Base-by-base conservation (phyloP, 495 filamentous ascomycete genomes). In the Gamarada debralockiae region DNA sequence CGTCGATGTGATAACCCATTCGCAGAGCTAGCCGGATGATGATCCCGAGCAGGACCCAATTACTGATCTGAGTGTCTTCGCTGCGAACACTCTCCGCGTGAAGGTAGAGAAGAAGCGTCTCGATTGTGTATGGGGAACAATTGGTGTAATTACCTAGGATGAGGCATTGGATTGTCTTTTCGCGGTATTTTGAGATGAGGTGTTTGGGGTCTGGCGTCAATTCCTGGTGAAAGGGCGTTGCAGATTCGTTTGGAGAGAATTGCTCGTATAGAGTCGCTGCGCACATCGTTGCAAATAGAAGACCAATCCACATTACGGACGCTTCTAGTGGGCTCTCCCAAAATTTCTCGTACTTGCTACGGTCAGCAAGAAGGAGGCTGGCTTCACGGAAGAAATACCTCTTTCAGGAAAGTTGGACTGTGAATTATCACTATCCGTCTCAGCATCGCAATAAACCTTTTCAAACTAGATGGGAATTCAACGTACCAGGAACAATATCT, bases 1-100 rank as follows among this genome's bases (percentile, higher is more conserved):
- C 65, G 47, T 83, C 80, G 24, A 78, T 70, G 47, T 83, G 80
- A 29, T 76, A 70, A 8, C 77, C 79, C 72, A 78, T 73, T 42
- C 72, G 70, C 41, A 80, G 38, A 52, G 79, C 75, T 6, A 82
- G 57, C 6, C 73, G 72, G 15, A 80, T 65, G 22, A 71, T 60
- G 9, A 70, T 68, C n/a, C 74, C 72, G 0, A 71, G 66, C 2
- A 77, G 55, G 5, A 81, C 58, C 61, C 77, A 81, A 48, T 67
- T 66, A 34, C 73, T 71, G 29, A 66, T 69, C 46, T 73, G 70
- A 2, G 65, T 60, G 23, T 71, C 69, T 8, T 64, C 59, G 40
- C 68, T 73, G 18, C 54, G 55, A 25, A 77, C 52, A 58, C 72
- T 73, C 43, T 73, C 70, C 39, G 63, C 63, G 27, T 70, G 60